Conservation (phyloP, 768 basidiomycete genomes). For the Boletus insuetus region DNA sequence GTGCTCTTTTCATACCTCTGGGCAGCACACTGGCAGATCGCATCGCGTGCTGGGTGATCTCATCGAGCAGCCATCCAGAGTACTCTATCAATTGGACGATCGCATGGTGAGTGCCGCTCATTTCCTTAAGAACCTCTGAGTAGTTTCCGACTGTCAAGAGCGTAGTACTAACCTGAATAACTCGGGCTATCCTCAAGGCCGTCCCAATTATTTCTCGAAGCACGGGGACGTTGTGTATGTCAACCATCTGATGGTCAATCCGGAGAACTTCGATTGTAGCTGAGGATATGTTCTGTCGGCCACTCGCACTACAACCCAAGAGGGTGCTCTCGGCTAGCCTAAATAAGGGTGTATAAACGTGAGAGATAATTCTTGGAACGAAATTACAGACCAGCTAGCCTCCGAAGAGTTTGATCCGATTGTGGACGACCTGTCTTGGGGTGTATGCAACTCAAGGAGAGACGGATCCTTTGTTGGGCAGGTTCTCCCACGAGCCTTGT, state of each 20-base stretch:
- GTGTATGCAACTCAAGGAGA: not conserved
- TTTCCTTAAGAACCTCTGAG: constrained; percentile 1
- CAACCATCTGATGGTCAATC: constrained; percentile 4
- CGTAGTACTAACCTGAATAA: constrained; percentile 6
- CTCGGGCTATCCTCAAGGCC: constrained; percentile 3
- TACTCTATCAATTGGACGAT: constrained; percentile 11
- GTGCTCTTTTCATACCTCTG: not conserved
- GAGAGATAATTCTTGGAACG: not conserved
- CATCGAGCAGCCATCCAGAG: constrained; percentile 14
- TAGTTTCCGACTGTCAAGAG: not conserved
- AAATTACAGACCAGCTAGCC: not conserved
- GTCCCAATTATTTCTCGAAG: constrained; percentile 10
- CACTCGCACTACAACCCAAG: constrained; percentile 1
- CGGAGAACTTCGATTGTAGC: constrained; percentile 7
- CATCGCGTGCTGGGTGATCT: constrained; percentile 1
- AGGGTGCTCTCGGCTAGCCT: not conserved
- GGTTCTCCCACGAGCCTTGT: not conserved
- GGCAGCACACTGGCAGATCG: not conserved
- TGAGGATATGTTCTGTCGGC: not conserved
- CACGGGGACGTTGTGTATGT: not conserved
- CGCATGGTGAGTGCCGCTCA: constrained; percentile 13
- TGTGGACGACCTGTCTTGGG: not conserved
- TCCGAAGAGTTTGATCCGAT: not conserved
- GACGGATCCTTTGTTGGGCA: not conserved
- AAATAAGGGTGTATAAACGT: not conserved